Base-by-base conservation (phyloP, 2,329 filamentous ascomycete species). In the Alternaria atra region DNA sequence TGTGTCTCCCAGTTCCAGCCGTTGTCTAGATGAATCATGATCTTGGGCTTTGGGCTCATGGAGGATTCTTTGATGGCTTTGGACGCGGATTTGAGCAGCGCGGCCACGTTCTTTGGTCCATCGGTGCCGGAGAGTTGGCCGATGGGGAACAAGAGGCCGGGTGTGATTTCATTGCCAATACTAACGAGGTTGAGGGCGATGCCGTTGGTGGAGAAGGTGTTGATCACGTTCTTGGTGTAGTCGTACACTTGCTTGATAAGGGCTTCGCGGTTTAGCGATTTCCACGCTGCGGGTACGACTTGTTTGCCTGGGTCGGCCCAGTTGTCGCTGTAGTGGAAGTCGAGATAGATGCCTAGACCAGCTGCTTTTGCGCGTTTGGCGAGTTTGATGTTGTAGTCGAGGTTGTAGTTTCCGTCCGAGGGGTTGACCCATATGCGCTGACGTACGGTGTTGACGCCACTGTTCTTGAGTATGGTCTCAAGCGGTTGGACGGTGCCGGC, bases 21-120 rank as follows among this genome's bases (percentile, higher is more conserved):
- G 70, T 91, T 90, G 75, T 92, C 89, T 4, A 92, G 83, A 70
- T 92, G 90, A 40, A 92, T 86, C 87, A 92, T 88, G 75, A 92
- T 91, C 73, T 89, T 86, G 1, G 90, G 88, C 63, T 85, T 83
- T 0, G 84, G 81, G 40, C 75, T 75, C 27, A 90, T 79, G 3
- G 77, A 80, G 5, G 87, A 89, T 69, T 90, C 87, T 69, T 88
- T 90, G 70, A 93, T 84, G 2, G 87, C 90, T 58, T 82, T 84
- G 0, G 87, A 83, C 0, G 87, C 90, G 6, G 87, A 88, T 71
- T 90, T 86, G 8, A 92, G 83, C 23, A 93, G 80, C 0, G 80
- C 78, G 0, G 89, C 89, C 32, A 91, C 85, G 74, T 90, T 91
- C 66, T 80, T 80, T 6, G 72, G 71, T 15, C 73, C 74, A 25